Base-by-base conservation (phyloP, 495 filamentous ascomycete species). In the Collariella sp. region DNA sequence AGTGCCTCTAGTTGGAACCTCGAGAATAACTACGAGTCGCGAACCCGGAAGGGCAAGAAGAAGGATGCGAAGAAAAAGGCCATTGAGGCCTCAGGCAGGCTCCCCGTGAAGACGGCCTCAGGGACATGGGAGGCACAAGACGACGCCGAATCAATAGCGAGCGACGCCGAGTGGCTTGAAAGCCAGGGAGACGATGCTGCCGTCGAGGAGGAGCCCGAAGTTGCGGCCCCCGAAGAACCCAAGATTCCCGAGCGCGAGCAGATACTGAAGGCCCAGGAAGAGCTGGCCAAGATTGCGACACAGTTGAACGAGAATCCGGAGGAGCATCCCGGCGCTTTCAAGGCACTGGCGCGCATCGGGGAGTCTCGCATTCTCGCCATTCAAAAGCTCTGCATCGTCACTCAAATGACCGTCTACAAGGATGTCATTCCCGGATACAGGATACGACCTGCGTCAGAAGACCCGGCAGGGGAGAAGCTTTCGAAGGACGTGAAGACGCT, bases 401-500 rank as follows among this genome's bases (percentile, higher is more conserved):
- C 90, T 18, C 90, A 95, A 68, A 76, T 91, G 64, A 83, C 91
- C 7, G 79, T 96, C n/a, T 98, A 89, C 70, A 94, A 90, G 66
- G 91, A 97, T 72, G 77, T 96, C 39, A 96, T 98, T 43, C 93
- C 93, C 0, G 93, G 91, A 7, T 98, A 97, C 61, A 79, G 93
- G 34, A 97, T 97, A 68, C 84, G 93, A 18, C 88, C 90, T 18
- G 69, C 87, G 6, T 76, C 76, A 2, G 87, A 91, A 39, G 84
- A 86, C 18, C 81, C 86, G 54, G 77, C 80, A 62, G 75, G 76
- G 22, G 83, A 80, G 34, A 95, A 93, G 69, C 65, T 97, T 5
- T 95, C 90, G 5, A 96, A 96, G 66, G 93, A 97, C 19, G 90
- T 96, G 38, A 80, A 83, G 66, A 84, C 80, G 59, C 68, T 95